Conservation (phyloP, 1,284 basidiomycete genomes). For the Austroboletus novae-zelandiae region DNA sequence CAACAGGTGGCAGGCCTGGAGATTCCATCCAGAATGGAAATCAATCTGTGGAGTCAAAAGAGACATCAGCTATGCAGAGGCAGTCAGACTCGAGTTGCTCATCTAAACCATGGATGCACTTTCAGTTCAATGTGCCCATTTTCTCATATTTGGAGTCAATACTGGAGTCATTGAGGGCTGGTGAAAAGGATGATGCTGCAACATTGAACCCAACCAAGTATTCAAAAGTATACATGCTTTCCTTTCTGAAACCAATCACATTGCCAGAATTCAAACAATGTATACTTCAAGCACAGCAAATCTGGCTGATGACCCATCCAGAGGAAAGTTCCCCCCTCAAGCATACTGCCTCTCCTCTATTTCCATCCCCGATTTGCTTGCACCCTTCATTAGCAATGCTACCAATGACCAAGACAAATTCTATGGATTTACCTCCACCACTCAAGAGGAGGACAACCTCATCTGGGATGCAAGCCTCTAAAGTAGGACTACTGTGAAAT, state of each 20-base stretch:
- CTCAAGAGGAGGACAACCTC: too few relatives aligned
- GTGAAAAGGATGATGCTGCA: neutral
- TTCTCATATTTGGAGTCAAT: neutral
- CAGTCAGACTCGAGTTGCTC: conserved; percentile 26
- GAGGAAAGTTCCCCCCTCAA: too few relatives aligned
- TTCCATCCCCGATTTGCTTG: too few relatives aligned
- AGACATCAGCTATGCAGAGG: conserved; percentile 20
- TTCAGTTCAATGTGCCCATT: neutral
- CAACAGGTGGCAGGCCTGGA: conserved; percentile 3
- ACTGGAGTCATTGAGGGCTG: neutral
- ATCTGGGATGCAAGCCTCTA: too few relatives aligned
- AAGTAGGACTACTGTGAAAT: too few relatives aligned
- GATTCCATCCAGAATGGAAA: conserved; percentile 3
- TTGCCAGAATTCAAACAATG: neutral
- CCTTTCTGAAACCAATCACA: neutral
- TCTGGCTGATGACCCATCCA: too few relatives aligned
- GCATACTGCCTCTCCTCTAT: too few relatives aligned
- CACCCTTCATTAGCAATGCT: too few relatives aligned
- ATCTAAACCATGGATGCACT: conserved; percentile 10
- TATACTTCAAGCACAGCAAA: neutral
- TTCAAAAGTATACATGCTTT: neutral
- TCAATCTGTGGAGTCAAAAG: neutral
- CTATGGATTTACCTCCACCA: too few relatives aligned
- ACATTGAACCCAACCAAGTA: neutral
- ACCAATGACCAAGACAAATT: too few relatives aligned